These are phyloP conservation scores for Aegilops tauschii DNA, from an alignment of 176 grass and related monocot species.

Conservation along the genomic window DNA sequence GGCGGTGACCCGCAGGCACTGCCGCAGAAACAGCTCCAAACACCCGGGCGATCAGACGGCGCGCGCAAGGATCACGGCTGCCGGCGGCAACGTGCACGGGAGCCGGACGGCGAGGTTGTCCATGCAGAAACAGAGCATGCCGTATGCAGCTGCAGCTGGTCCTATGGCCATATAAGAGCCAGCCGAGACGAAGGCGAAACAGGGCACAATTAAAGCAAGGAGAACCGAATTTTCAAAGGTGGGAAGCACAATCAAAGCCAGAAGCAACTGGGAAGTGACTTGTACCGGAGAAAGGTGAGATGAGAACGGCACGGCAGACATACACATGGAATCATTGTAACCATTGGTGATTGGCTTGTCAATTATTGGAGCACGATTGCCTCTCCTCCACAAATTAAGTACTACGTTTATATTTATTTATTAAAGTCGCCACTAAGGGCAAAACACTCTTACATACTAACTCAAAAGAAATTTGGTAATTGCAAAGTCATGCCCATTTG, in stretches of 20 bases:
- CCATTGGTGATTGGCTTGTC: not conserved
- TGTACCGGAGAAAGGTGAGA: constrained; percentile 7
- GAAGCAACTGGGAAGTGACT: not conserved
- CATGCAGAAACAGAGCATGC: constrained; percentile 29
- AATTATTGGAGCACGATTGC: constrained; percentile 24
- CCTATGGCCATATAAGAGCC: constrained; percentile 21
- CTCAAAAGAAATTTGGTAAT: too few relatives aligned
- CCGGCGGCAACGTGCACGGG: constrained; percentile 7
- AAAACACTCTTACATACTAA: too few relatives aligned
- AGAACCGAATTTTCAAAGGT: not conserved
- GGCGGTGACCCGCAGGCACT: not conserved
- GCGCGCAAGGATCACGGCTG: not conserved
- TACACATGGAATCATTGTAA: not conserved
- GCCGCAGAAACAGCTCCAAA: not conserved
- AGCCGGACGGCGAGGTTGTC: not conserved
- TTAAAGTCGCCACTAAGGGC: not conserved
- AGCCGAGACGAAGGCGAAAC: not conserved
- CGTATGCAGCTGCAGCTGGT: not conserved
- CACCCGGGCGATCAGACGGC: not conserved
- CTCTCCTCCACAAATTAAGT: not conserved
- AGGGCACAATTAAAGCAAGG: not conserved
- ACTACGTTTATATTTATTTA: not conserved
- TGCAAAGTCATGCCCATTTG: too few relatives aligned
- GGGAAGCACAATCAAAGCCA: not conserved
- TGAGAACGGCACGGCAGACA: not conserved